Conservation (phyloP, 805 yeast genomes). For the Candida schatavii region DNA sequence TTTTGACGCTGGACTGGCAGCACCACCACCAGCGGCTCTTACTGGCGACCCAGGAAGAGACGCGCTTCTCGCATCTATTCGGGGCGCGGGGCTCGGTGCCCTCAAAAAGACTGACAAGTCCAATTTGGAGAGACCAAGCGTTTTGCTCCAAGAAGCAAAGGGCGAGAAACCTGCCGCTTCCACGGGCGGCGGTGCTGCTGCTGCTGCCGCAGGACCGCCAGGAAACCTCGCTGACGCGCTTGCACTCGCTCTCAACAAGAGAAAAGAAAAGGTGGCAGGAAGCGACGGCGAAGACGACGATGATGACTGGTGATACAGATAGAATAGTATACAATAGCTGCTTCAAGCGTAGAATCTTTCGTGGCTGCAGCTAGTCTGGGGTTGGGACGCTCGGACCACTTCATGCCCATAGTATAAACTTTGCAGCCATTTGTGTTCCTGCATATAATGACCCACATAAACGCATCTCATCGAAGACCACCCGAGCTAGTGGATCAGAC, state of each 20-base stretch:
- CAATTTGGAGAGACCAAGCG: conserved; percentile 77
- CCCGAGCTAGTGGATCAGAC: too few relatives aligned
- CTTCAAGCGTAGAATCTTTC: too few relatives aligned
- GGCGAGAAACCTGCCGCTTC: conserved; percentile 50
- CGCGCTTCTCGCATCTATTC: conserved; percentile 81
- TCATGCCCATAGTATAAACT: too few relatives aligned
- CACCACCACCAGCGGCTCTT: conserved; percentile 20
- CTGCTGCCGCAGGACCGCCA: conserved; percentile 52
- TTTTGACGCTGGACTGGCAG: conserved; percentile 6
- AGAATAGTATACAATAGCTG: too few relatives aligned
- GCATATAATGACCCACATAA: too few relatives aligned
- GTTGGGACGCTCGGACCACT: too few relatives aligned
- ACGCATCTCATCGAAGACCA: too few relatives aligned
- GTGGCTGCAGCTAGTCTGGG: background rate
- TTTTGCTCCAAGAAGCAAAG: conserved; percentile 63
- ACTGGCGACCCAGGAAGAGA: conserved; percentile 62
- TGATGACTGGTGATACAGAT: conserved; percentile 40
- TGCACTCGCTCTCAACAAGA: conserved; percentile 76
- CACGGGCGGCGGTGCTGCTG: conserved; percentile 30
- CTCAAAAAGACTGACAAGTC: conserved; percentile 79
- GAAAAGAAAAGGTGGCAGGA: conserved; percentile 78
- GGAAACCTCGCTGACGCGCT: conserved; percentile 80
- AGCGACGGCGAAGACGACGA: conserved; percentile 88
- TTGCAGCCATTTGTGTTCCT: too few relatives aligned
- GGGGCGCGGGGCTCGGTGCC: conserved; percentile 70